Evolutionary conservation across 768 basidiomycete genomes (phyloP).

Genomic region (Fistulinella prunicolor): DNA sequence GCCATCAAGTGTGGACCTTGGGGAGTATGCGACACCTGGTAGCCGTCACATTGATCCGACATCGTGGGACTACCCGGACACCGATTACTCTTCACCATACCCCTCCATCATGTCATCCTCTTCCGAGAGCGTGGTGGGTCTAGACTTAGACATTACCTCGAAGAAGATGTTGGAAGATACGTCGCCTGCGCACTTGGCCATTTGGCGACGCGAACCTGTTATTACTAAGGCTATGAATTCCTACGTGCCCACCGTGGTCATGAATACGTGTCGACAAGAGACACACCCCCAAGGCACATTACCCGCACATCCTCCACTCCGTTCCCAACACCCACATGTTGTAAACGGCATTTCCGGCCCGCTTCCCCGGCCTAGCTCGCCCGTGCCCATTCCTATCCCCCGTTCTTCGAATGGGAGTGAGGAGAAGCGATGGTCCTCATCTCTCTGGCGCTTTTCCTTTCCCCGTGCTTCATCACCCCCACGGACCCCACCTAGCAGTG

Average conservation of each 20-base stretch:
- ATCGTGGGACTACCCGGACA: constrained; percentile 45
- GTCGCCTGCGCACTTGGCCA: constrained; percentile 28
- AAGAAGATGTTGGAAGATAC: constrained; percentile 31
- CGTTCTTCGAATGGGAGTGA: constrained; percentile 31
- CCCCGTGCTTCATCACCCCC: constrained; percentile 29
- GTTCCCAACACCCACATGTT: constrained; percentile 11
- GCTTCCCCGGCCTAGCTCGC: constrained; percentile 25
- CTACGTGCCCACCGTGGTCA: constrained; percentile 24
- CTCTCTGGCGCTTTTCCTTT: constrained; percentile 36
- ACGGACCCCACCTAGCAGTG: constrained; percentile 21
- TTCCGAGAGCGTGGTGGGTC: constrained; percentile 32
- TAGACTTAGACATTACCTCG: constrained; percentile 31
- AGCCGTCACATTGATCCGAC: constrained; percentile 51
- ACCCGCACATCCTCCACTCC: constrained; percentile 12
- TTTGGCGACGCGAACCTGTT: constrained; percentile 33
- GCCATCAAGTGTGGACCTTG: constrained; percentile 38
- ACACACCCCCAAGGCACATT: constrained; percentile 7
- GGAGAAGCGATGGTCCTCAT: constrained; percentile 33
- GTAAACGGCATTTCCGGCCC: constrained; percentile 7
- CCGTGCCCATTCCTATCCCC: constrained; percentile 30
- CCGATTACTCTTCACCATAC: constrained; percentile 48
- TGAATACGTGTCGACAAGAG: constrained; percentile 28
- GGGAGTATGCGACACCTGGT: constrained; percentile 40
- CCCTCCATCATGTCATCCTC: constrained; percentile 42
- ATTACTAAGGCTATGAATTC: constrained; percentile 25